Percentiles rank a stretch among this genome's conserved stretches.
Conservation (phyloP, 2,329 filamentous ascomycete genomes). For the Trichoderma cornu-damae region DNA sequence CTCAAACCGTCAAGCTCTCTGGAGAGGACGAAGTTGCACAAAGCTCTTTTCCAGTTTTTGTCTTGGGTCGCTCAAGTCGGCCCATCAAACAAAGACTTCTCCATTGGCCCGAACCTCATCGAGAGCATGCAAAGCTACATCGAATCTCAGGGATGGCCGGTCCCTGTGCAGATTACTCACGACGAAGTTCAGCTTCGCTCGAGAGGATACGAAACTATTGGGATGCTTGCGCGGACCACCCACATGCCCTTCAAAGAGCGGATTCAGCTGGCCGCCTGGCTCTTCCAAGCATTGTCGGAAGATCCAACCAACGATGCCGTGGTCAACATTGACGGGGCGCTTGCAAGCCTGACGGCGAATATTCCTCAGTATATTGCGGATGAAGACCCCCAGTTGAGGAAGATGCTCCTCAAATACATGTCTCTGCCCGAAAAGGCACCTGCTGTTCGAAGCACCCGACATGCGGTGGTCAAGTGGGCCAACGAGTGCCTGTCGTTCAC, state of each 20-base stretch:
- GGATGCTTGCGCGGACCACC: constrained; percentile 66
- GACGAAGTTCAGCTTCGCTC: constrained; percentile 65
- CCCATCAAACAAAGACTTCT: constrained; percentile 51
- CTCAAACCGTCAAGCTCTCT: constrained; percentile 50
- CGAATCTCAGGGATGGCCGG: constrained; percentile 77
- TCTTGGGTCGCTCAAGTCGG: constrained; percentile 80
- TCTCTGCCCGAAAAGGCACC: constrained; percentile 43
- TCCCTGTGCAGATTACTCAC: constrained; percentile 50
- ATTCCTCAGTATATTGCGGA: constrained; percentile 35
- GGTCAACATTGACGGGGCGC: constrained; percentile 81
- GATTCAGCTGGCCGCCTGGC: constrained; percentile 59
- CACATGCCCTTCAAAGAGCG: constrained; percentile 51
- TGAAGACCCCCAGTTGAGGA: constrained; percentile 35
- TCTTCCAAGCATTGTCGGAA: constrained; percentile 76
- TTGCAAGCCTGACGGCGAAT: constrained; percentile 63
- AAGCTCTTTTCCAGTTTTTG: constrained; percentile 78
- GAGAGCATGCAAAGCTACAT: constrained; percentile 67
- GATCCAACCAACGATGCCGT: constrained; percentile 72
- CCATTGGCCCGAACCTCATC: constrained; percentile 65
- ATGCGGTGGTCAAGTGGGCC: constrained; percentile 80
- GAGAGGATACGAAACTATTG: constrained; percentile 86
- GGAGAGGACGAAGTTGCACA: constrained; percentile 73
- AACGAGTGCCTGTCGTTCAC: constrained; percentile 80
- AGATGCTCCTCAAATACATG: constrained; percentile 66
- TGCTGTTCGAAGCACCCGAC: constrained; percentile 69